Evolutionary conservation across 257 asterid species (phyloP).

Genomic region (Ilex aquifolium): DNA sequence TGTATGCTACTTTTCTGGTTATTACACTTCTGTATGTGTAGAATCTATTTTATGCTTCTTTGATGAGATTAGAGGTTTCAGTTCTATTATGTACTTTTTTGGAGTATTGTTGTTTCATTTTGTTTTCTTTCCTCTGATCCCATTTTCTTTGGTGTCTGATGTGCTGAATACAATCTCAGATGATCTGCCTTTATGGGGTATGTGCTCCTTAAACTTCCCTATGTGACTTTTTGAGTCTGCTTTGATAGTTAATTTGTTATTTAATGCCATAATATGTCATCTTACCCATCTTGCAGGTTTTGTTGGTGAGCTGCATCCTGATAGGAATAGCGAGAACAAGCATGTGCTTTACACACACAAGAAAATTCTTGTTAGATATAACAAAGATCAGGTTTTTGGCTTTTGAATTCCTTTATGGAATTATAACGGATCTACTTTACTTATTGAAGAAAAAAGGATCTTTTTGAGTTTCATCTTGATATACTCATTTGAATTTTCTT

Average conservation of each 20-base stretch:
- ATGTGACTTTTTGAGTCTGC: background rate
- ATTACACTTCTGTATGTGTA: constrained; percentile 35
- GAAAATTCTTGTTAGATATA: constrained; percentile 57
- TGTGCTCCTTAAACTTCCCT: constrained; percentile 16
- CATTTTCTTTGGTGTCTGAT: constrained; percentile 6
- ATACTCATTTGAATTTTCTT: too few relatives aligned
- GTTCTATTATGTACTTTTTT: background rate
- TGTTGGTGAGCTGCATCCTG: constrained; percentile 61
- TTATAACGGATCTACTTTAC: background rate
- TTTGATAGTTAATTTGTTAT: background rate
- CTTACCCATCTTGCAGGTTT: constrained; percentile 25
- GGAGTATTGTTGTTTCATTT: background rate
- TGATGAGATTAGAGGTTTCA: too few relatives aligned
- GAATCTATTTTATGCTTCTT: too few relatives aligned
- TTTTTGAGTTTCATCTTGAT: too few relatives aligned
- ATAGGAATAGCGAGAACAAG: constrained; percentile 45
- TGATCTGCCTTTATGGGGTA: constrained; percentile 99
- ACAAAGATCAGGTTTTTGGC: constrained; percentile 49
- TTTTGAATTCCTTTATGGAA: background rate
- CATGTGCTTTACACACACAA: constrained; percentile 52
- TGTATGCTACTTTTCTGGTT: too few relatives aligned
- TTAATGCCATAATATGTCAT: background rate
- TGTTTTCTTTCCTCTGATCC: constrained; percentile 20
- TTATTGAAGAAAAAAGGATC: background rate
- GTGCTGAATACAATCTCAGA: constrained; percentile 47